Conservation (phyloP, 2,329 filamentous ascomycete species). For the Colletotrichum echinochloae region DNA sequence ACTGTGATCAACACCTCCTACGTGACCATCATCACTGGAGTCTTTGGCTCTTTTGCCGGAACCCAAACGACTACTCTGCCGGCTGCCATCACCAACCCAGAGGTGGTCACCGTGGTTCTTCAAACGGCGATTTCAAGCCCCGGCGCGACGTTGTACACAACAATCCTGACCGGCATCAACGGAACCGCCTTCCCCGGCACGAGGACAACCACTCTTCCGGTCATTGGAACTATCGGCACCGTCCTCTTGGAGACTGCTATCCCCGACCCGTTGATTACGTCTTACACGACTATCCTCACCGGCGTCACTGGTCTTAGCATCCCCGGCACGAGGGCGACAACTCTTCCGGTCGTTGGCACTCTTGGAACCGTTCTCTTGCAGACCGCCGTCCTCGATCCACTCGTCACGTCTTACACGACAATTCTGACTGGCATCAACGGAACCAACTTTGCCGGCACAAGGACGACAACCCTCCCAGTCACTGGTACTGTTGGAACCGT, state of each 20-base stretch:
- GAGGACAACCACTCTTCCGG: conserved; percentile 1
- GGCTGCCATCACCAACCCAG: conserved; percentile 22
- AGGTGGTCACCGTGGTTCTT: conserved; percentile 21
- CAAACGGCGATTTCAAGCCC: conserved; percentile 24
- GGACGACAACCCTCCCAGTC: not conserved
- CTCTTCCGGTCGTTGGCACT: not conserved
- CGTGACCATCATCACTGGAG: conserved; percentile 19
- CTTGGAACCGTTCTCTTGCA: conserved; percentile 16
- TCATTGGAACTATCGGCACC: conserved; percentile 10
- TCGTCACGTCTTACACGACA: conserved; percentile 10
- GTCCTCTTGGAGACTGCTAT: conserved; percentile 20
- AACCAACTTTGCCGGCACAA: conserved; percentile 8
- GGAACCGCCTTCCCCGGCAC: conserved; percentile 14
- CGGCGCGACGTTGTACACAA: conserved; percentile 12
- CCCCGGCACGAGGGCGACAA: not conserved
- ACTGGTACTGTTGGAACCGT: conserved; percentile 15
- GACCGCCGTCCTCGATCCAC: not conserved
- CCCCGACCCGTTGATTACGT: not conserved
- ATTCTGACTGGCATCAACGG: conserved; percentile 15
- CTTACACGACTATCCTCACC: conserved; percentile 14
- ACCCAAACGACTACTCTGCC: conserved; percentile 27
- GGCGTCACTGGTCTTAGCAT: conserved; percentile 1
- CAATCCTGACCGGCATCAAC: conserved; percentile 16
- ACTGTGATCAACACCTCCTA: conserved; percentile 18
- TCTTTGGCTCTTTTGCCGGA: conserved; percentile 19